These are phyloP conservation scores for Diplocarpon rosae DNA, from an alignment of 2,329 filamentous ascomycete species.

Conservation along the genomic window DNA sequence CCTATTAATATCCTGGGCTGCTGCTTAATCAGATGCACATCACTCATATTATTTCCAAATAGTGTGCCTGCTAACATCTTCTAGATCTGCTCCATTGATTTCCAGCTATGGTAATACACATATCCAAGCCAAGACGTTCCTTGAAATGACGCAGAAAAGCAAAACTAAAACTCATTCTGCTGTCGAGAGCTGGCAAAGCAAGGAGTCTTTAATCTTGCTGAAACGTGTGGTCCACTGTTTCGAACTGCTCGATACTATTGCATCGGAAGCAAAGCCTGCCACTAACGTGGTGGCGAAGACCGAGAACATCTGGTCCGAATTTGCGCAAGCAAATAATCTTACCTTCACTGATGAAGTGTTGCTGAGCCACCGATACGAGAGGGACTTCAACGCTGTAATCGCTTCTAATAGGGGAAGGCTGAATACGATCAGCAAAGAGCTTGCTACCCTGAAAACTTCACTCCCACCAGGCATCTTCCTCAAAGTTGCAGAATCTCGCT, in stretches of 20 bases:
- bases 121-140: slow-evolving; percentile 9
- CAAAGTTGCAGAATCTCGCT: slow-evolving; percentile 17
- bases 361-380: slow-evolving; percentile 7
- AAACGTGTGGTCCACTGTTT: slow-evolving; percentile 1
- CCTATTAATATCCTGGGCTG: too few relatives aligned
- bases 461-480: slow-evolving; percentile 18
- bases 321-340: slow-evolving; percentile 13
- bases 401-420: slow-evolving; percentile 11
- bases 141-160: slow-evolving; percentile 6
- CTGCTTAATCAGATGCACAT: too few relatives aligned
- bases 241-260: neutral
- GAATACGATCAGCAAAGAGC: slow-evolving; percentile 17
- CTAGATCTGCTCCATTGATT: slow-evolving; percentile 6
- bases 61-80: too few relatives aligned
- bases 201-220: neutral
- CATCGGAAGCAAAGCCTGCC: neutral
- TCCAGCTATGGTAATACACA: slow-evolving; percentile 6
- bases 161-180: neutral
- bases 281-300: neutral
- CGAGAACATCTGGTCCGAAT: slow-evolving; percentile 11
- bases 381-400: slow-evolving; percentile 3
- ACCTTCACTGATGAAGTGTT: slow-evolving; percentile 19
- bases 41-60: too few relatives aligned
- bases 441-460: slow-evolving; percentile 18
- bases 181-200: neutral